Evolutionary conservation across 371 early-diverging fungal genomes (phyloP), one percentile per base, ranked within the genome.

Genomic region (Blakeslea trispora): DNA sequence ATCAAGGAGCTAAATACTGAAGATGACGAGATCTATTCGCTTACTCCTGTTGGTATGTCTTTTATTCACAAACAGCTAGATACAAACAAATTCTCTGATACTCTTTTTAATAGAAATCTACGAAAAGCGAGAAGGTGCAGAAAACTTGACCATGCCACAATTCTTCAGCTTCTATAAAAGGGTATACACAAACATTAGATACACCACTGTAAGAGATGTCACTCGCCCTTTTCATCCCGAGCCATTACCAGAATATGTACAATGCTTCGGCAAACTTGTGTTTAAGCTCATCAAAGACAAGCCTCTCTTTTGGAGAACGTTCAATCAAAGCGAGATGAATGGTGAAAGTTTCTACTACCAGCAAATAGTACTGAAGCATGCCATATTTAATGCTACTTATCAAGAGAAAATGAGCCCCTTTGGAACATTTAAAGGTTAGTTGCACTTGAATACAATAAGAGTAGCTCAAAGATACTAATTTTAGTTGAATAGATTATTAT

Each of bases 101-200:
- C 11, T 37, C 11, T 37, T 28, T 7, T 28, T n/a, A 9, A 24
- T n/a, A 43, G 28, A 11, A 22, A 17, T 21, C 3, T 53, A 50
- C 13, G 50, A 50, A 14, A 35, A 50, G 15, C 34, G 50, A 5
- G 39, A 39, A 8, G 50, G 39, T 37, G 50, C 50, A 19, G 3
- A 19, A 11, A 19, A 19, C 1, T 5, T 53, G 13, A 45, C 53
- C 14, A 21, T 45, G 7, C 53, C 53, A 2, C 35, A 53, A 32
- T 53, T 32, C 17, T 53, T 45, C 32, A 22, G 18, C n/a, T 28
- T 18, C 18, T 49, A 49, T 18, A 17, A 49, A 34, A 19, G 19
- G 9, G 18, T 3, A 32, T 31, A 49, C 6, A n/a, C 24, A 34
- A 35, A 15, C 17, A 13, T 1, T 1, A 15, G 11, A 32, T n/a